Evolutionary conservation across 148 eudicot genomes (phyloP).

Genomic region (Cornus controversa): DNA sequence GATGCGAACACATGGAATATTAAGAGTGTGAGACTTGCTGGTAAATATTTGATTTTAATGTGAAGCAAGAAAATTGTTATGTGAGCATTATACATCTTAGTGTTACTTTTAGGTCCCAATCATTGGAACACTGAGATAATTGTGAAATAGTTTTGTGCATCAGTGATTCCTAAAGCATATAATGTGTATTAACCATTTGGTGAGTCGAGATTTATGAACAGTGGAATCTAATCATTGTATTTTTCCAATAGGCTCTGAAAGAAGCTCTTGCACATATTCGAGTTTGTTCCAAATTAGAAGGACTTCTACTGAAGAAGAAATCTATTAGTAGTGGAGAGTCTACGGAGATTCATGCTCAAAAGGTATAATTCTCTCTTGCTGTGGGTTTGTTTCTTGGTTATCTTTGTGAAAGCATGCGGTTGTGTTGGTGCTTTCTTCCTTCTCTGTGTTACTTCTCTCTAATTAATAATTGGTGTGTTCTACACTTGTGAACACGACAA

Average conservation of each 20-base stretch:
- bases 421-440: not conserved
- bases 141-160: slow-evolving; percentile 1
- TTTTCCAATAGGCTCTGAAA: slow-evolving; percentile 61
- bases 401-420: not conserved
- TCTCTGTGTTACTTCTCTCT: not conserved
- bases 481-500: not conserved
- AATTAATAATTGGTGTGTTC: not conserved
- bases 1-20: not conserved
- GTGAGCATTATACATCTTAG: not conserved
- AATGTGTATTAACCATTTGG: not conserved
- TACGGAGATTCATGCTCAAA: slow-evolving; percentile 91
- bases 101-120: not conserved
- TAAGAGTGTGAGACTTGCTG: not conserved
- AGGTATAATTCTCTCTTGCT: slow-evolving; percentile 47
- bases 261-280: slow-evolving; percentile 88
- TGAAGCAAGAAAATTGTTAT: not conserved
- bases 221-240: slow-evolving; percentile 11
- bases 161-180: slow-evolving; percentile 1
- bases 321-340: slow-evolving; percentile 71
- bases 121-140: not conserved
- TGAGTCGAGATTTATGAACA: slow-evolving; percentile 2
- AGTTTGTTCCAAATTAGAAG: slow-evolving; percentile 85
- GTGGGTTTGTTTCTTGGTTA: not conserved
- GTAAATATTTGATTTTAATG: not conserved
- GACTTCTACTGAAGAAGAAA: slow-evolving; percentile 74